Percentiles rank a stretch among this genome's conserved stretches.
Evolutionary conservation across 768 basidiomycete genomes (phyloP).

Genomic region (Lyophyllum decastes): DNA sequence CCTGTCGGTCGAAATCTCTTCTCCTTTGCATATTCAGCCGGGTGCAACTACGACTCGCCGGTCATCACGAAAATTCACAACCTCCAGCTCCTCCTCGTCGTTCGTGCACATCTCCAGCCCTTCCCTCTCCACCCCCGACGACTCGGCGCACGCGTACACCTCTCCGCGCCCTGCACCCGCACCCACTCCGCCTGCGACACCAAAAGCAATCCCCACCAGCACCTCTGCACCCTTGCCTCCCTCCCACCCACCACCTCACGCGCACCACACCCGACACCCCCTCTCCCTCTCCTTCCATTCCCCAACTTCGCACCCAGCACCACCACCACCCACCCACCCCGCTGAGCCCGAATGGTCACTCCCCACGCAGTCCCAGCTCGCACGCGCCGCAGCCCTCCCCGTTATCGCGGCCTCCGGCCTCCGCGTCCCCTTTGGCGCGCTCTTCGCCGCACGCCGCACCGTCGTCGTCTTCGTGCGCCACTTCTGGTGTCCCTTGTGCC

Average conservation of each 20-base stretch:
- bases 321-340: background rate
- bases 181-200: background rate
- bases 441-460: slow-evolving; percentile 56
- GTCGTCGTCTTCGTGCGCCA: slow-evolving; percentile 87
- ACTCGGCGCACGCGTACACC: slow-evolving; percentile 25
- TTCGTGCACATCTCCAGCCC: slow-evolving; percentile 23
- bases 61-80: background rate
- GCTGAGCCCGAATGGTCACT: slow-evolving; percentile 43
- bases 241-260: background rate
- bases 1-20: background rate
- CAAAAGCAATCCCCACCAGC: background rate
- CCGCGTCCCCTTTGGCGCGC: slow-evolving; percentile 64
- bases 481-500: slow-evolving; percentile 87
- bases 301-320: background rate
- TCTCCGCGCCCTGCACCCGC: slow-evolving; percentile 16
- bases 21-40: background rate
- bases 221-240: background rate
- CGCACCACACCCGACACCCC: slow-evolving; percentile 3
- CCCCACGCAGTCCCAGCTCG: slow-evolving; percentile 59
- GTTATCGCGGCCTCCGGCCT: slow-evolving; percentile 72
- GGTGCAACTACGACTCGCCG: background rate
- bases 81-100: slow-evolving; percentile 16
- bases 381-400: slow-evolving; percentile 58
- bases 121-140: slow-evolving; percentile 27
- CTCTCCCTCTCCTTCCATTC: slow-evolving; percentile 4